Conservation (phyloP, 768 basidiomycete genomes). For the Coprinopsis sp. region DNA sequence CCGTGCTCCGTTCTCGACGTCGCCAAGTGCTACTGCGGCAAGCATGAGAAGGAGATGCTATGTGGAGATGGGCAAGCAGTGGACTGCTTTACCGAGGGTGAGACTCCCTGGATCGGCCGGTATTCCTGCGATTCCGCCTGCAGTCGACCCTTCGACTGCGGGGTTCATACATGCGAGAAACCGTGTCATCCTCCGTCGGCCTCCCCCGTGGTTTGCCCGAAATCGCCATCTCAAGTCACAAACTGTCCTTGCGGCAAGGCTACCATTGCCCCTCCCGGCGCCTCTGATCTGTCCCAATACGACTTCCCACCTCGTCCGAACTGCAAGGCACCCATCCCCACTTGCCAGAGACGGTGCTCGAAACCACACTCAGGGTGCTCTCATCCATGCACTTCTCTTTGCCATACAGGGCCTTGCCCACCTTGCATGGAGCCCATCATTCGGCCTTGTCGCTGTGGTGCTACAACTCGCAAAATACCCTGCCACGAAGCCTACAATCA, state of each 20-base stretch:
- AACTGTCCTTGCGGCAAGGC: conserved; percentile 83
- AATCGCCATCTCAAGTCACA: conserved; percentile 59
- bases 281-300: conserved; percentile 22
- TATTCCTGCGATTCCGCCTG: conserved; percentile 58
- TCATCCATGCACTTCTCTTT: conserved; percentile 65
- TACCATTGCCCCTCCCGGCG: conserved; percentile 37
- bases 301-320: conserved; percentile 39
- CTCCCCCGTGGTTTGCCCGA: conserved; percentile 59
- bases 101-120: conserved; percentile 59
- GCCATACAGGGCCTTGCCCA: conserved; percentile 78
- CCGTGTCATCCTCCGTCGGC: conserved; percentile 74
- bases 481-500: conserved; percentile 49
- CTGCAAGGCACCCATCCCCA: conserved; percentile 78
- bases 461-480: conserved; percentile 47
- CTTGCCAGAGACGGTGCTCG: conserved; percentile 65
- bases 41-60: conserved; percentile 45
- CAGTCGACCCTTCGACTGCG: conserved; percentile 70
- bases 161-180: conserved; percentile 65
- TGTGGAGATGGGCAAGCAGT: conserved; percentile 64
- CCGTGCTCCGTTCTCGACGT: conserved; percentile 53
- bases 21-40: conserved; percentile 79
- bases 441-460: conserved; percentile 84
- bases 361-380: conserved; percentile 62
- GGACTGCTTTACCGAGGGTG: conserved; percentile 36
- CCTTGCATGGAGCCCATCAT: conserved; percentile 69